These are phyloP conservation scores for Fusarium sp. DNA, from an alignment of 2,329 filamentous ascomycete species.

Conservation along the genomic window DNA sequence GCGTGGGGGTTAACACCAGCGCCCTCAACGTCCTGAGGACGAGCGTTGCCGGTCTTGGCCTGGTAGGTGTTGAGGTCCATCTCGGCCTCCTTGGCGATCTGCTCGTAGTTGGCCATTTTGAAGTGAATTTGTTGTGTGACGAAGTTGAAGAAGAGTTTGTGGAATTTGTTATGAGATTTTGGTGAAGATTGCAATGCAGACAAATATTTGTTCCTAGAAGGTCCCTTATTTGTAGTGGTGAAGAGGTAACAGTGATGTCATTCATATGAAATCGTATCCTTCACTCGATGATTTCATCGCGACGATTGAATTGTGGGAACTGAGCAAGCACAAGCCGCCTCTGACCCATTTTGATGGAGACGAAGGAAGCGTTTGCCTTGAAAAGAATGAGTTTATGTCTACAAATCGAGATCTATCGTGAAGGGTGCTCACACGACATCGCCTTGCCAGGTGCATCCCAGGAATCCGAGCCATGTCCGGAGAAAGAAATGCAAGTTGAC, in stretches of 20 bases:
- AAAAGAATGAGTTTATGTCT: not conserved
- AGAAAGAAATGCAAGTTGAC: not conserved
- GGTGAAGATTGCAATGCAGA: not conserved
- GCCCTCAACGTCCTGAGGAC: conserved; percentile 51
- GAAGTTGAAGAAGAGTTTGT: not conserved
- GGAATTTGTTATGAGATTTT: not conserved
- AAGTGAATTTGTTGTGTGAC: not conserved
- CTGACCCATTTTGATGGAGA: not conserved
- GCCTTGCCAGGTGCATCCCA: not conserved
- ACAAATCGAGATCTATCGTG: conserved; percentile 21
- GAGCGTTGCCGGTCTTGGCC: conserved; percentile 57
- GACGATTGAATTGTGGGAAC: conserved; percentile 32
- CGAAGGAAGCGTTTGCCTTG: not conserved
- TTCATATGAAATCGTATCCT: conserved; percentile 40
- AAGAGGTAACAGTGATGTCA: conserved; percentile 31
- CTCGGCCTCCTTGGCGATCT: conserved; percentile 58
- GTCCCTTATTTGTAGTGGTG: conserved; percentile 23
- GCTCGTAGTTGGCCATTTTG: conserved; percentile 49
- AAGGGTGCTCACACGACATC: not conserved
- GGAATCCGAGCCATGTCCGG: not conserved
- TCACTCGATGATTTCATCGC: conserved; percentile 40
- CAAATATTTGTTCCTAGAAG: not conserved
- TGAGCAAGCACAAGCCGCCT: not conserved
- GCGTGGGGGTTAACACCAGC: conserved; percentile 54
- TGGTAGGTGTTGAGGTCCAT: conserved; percentile 59